These are phyloP conservation scores for Calonectria montana DNA, from an alignment of 2,329 filamentous ascomycete genomes.

Conservation along the genomic window DNA sequence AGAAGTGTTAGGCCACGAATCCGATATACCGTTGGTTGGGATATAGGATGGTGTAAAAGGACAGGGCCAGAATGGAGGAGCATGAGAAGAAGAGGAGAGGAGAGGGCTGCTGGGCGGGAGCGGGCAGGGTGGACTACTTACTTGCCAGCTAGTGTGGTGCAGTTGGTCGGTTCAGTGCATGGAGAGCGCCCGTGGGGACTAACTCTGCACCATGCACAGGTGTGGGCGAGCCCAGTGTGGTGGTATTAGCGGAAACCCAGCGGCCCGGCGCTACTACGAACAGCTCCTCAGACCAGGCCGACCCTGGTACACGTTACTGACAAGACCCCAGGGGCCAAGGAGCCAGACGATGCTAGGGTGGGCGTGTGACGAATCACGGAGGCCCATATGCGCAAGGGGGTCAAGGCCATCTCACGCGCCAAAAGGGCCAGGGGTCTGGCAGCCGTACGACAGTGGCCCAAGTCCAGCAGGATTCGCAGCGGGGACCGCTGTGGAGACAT, in stretches of 20 bases:
- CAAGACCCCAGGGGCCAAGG: constrained; percentile 5
- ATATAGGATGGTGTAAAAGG: constrained; percentile 3
- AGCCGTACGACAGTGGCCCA: constrained; percentile 34
- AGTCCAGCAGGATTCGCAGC: constrained; percentile 3
- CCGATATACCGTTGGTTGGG: constrained; percentile 8
- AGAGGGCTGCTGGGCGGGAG: constrained; percentile 28
- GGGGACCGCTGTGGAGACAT: background rate
- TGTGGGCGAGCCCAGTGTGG: constrained; percentile 32
- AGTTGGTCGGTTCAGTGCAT: constrained; percentile 9
- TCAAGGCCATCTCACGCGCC: constrained; percentile 27
- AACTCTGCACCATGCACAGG: constrained; percentile 18
- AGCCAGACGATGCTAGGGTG: constrained; percentile 20
- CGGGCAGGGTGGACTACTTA: constrained; percentile 34
- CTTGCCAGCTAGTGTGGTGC: constrained; percentile 8
- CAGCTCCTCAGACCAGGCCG: constrained; percentile 12
- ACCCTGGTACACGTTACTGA: background rate
- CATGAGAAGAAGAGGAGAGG: constrained; percentile 18
- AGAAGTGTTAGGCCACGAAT: constrained; percentile 1
- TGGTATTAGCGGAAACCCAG: constrained; percentile 42
- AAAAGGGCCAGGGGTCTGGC: constrained; percentile 21
- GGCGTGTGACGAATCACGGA: constrained; percentile 36
- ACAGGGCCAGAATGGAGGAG: constrained; percentile 7
- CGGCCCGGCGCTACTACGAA: constrained; percentile 39
- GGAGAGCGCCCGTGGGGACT: constrained; percentile 15
- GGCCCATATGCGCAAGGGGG: constrained; percentile 23